phyloP scores from a whole-genome alignment of 805 yeast species.

The Debaryomyces tyrocola region DNA sequence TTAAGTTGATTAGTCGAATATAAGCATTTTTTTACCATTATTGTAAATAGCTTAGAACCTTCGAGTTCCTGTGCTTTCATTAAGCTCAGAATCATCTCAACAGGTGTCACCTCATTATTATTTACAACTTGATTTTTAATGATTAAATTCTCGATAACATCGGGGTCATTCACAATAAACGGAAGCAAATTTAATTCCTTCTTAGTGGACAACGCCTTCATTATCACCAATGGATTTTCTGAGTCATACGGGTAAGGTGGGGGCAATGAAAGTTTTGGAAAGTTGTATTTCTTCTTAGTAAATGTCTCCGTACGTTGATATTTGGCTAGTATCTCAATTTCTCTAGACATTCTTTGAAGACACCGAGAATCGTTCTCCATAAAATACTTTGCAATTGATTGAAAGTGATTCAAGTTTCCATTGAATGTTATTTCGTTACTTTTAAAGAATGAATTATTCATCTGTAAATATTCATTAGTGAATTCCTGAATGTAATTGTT shows the following conservation, averaged over 20 bases:
- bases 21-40: conserved; percentile 11
- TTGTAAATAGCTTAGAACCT: conserved; percentile 11
- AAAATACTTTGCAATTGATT: conserved; percentile 6
- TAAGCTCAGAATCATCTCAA: conserved; percentile 6
- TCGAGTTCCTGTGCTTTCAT: conserved; percentile 12
- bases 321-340: conserved; percentile 5
- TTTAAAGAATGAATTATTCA: conserved; percentile 1
- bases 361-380: conserved; percentile 8
- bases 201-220: conserved; percentile 5
- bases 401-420: conserved; percentile 6
- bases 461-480: conserved; percentile 5
- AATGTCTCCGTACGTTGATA: conserved; percentile 3
- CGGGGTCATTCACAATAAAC: conserved; percentile 9
- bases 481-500: conserved; percentile 5
- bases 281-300: conserved; percentile 3
- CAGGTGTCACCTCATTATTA: conserved; percentile 1
- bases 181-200: conserved; percentile 12
- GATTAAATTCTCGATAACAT: conserved; percentile 5
- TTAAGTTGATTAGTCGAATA: conserved; percentile 5
- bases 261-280: conserved; percentile 11
- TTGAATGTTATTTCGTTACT: not conserved
- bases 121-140: conserved; percentile 3
- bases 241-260: conserved; percentile 6
- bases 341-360: conserved; percentile 8
- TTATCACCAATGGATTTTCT: conserved; percentile 7